Conservation (phyloP, 495 filamentous ascomycete species). For the Xylaria longipes region DNA sequence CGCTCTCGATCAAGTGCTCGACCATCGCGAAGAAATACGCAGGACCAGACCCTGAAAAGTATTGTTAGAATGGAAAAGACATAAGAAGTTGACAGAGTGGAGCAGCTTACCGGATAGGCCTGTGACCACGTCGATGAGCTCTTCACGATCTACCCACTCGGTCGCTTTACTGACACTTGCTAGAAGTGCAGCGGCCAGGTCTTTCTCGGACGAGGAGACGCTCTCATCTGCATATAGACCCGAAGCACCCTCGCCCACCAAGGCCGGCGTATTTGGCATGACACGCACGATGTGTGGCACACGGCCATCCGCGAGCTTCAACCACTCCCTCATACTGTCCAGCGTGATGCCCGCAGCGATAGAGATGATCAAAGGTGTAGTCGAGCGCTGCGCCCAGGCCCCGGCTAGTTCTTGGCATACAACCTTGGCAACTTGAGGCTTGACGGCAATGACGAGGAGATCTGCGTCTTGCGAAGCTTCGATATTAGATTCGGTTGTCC, state of each 20-base stretch:
- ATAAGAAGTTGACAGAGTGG: neutral
- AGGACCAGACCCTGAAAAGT: slow-evolving; percentile 40
- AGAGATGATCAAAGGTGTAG: slow-evolving; percentile 49
- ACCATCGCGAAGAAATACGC: slow-evolving; percentile 48
- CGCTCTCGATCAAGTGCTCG: slow-evolving; percentile 44
- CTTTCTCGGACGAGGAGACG: slow-evolving; percentile 41
- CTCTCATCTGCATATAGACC: slow-evolving; percentile 43
- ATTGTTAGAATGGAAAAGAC: slow-evolving; percentile 16
- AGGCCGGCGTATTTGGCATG: slow-evolving; percentile 51
- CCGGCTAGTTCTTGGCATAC: slow-evolving; percentile 44
- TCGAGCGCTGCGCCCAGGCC: slow-evolving; percentile 35
- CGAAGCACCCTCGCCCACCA: slow-evolving; percentile 45
- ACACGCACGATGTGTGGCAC: slow-evolving; percentile 43
- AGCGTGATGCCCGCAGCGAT: slow-evolving; percentile 47
- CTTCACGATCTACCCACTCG: slow-evolving; percentile 46
- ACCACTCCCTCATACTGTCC: slow-evolving; percentile 40
- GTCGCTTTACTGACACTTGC: slow-evolving; percentile 39
- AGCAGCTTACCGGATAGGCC: slow-evolving; percentile 43
- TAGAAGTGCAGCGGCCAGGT: slow-evolving; percentile 39
- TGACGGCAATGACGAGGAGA: slow-evolving; percentile 46
- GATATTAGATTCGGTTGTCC: slow-evolving; percentile 43
- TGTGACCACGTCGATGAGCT: slow-evolving; percentile 46
- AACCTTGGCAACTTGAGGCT: slow-evolving; percentile 45
- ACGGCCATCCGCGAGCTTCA: slow-evolving; percentile 40
- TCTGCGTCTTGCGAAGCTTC: slow-evolving; percentile 40